Conservation (phyloP, 805 yeast genomes). For the Henningerozyma blattae region DNA sequence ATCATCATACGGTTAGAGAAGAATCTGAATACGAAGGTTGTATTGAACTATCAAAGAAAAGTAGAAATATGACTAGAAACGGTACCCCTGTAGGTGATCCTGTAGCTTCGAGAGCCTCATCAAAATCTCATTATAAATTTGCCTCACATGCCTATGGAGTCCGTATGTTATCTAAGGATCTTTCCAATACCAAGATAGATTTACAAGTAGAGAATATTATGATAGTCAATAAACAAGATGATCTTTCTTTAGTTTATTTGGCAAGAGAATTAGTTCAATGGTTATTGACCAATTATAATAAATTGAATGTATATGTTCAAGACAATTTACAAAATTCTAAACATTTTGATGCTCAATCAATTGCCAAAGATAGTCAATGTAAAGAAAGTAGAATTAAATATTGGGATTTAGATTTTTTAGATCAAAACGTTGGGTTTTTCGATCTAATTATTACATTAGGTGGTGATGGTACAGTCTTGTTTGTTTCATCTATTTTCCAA, state of each 20-base stretch:
- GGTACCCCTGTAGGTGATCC: conserved; percentile 3
- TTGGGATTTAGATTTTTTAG: conserved; percentile 57
- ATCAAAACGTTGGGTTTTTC: conserved; percentile 30
- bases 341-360: conserved; percentile 47
- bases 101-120: conserved; percentile 1
- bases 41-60: conserved; percentile 1
- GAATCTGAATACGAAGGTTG: conserved; percentile 1
- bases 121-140: conserved; percentile 49
- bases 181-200: conserved; percentile 59
- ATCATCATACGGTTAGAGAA: neutral
- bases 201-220: conserved; percentile 58
- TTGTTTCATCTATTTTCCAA: conserved; percentile 79
- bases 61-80: neutral
- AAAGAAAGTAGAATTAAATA: conserved; percentile 37
- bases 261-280: conserved; percentile 75
- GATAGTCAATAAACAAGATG: conserved; percentile 85
- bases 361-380: conserved; percentile 33
- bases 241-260: conserved; percentile 59
- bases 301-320: conserved; percentile 59
- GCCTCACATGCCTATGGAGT: conserved; percentile 78
- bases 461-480: conserved; percentile 93
- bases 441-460: conserved; percentile 85
- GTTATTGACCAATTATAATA: conserved; percentile 36
- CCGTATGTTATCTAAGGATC: conserved; percentile 58
- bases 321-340: conserved; percentile 46